A percentile compares a stretch with the other conserved stretches of the same genome.
Conservation (phyloP, 495 filamentous ascomycete species). For the Aspergillus leporis region DNA sequence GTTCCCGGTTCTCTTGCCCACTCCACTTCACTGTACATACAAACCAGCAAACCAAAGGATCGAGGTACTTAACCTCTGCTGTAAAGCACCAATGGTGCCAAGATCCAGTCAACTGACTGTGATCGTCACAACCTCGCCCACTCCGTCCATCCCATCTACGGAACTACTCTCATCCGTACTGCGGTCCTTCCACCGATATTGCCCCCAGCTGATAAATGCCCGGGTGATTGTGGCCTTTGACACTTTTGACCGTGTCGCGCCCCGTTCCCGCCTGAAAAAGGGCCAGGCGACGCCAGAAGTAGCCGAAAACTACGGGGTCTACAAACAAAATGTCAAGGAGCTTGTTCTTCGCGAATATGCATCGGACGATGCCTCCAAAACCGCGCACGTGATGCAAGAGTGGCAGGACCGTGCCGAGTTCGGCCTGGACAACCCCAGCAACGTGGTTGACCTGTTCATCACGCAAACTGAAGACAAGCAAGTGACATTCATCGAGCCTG, state of each 20-base stretch:
- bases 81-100: slow-evolving; percentile 3
- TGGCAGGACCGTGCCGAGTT: slow-evolving; percentile 32
- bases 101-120: slow-evolving; percentile 4
- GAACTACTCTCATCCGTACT: slow-evolving; percentile 5
- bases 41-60: not conserved
- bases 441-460: slow-evolving; percentile 4
- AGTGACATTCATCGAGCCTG: slow-evolving; percentile 9
- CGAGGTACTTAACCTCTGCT: not conserved
- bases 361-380: not conserved
- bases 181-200: slow-evolving; percentile 5
- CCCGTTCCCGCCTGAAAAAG: slow-evolving; percentile 3
- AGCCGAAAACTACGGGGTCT: not conserved
- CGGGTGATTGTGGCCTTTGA: slow-evolving; percentile 13
- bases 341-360: slow-evolving; percentile 4
- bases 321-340: slow-evolving; percentile 5
- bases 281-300: not conserved
- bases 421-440: slow-evolving; percentile 37
- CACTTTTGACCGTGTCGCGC: not conserved
- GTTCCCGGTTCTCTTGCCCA: not conserved
- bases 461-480: slow-evolving; percentile 3
- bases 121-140: slow-evolving; percentile 10
- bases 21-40: slow-evolving; percentile 30
- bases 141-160: slow-evolving; percentile 8
- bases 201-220: not conserved
- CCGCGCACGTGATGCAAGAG: not conserved